A percentile compares a stretch with the other conserved stretches of the same genome.
These are phyloP conservation scores for Magnolia officinalis DNA, from an alignment of 164 flowering plant species.

Conservation along the genomic window DNA sequence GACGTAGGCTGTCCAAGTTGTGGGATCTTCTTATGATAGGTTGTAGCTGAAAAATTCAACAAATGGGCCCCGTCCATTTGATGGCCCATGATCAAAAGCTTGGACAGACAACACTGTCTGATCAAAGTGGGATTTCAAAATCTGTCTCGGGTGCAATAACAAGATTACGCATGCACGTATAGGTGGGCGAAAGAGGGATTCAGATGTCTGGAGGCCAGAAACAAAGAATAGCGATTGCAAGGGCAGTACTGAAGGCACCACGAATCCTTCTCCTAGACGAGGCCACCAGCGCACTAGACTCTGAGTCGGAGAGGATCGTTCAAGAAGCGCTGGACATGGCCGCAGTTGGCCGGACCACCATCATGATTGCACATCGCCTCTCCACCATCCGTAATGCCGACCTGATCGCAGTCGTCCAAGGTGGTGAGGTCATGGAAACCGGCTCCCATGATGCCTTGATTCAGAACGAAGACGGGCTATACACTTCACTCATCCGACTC, in stretches of 20 bases:
- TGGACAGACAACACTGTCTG: too few relatives aligned
- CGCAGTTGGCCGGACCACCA: constrained; percentile 40
- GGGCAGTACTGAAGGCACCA: constrained; percentile 45
- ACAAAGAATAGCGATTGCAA: constrained; percentile 49
- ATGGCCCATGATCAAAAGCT: too few relatives aligned
- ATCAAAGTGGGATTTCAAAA: too few relatives aligned
- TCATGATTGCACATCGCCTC: constrained; percentile 43
- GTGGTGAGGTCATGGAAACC: constrained; percentile 39
- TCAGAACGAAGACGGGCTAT: constrained; percentile 26
- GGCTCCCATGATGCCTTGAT: constrained; percentile 42
- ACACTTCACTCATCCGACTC: constrained; percentile 33
- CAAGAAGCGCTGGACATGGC: constrained; percentile 47
- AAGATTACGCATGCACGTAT: not conserved
- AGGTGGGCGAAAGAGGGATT: constrained; percentile 51
- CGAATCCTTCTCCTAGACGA: constrained; percentile 46
- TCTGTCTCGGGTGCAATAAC: not conserved
- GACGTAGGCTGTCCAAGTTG: too few relatives aligned
- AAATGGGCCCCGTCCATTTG: too few relatives aligned
- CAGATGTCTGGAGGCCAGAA: constrained; percentile 57
- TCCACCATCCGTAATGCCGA: constrained; percentile 36
- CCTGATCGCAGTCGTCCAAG: constrained; percentile 36
- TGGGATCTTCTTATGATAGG: too few relatives aligned
- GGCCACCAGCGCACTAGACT: constrained; percentile 50
- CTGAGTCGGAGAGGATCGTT: constrained; percentile 43
- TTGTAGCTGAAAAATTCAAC: too few relatives aligned